Base-by-base conservation (phyloP, 768 basidiomycete species). In the Lentinula sp. region DNA sequence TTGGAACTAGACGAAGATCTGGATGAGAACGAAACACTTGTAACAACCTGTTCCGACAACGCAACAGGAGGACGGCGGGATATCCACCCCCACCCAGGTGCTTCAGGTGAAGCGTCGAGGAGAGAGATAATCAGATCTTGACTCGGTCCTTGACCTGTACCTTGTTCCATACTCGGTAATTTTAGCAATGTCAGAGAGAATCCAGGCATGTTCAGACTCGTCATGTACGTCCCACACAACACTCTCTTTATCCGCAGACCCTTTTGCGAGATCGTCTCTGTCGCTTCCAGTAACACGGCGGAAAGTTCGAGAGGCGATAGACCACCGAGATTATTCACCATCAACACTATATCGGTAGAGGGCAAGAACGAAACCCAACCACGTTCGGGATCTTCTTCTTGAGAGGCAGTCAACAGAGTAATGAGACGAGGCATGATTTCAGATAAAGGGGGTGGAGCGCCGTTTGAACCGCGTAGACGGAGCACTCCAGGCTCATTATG, bases 321-420 rank as follows among this genome's bases (percentile, higher is more conserved):
- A 2, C 91, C 91, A 21, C 93, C 93, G 18, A 94, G 85, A 69
- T 95, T 95, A 74, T 96, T 96, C 23, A 95, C 83, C 15, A 96
- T 74, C 4, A 95, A 75, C 2, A 93, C 87, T 5, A 95, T 85
- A 35, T 59, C 46, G 23, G 43, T n/a, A 4, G 23, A 21, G 32
- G 16, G 21, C 10, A 77, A 74, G 74, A 91, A 90, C 5, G 85
- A 84, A 4, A 93, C 73, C 73, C 89, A 94, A 1, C 85, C 87
- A 11, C 93, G 82, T 64, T 94, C 93, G 0, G 80, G 76, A 70
- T 95, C 94, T 13, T 60, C 59, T 28, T 60, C 16, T 18, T 76
- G 75, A 18, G 82, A 88, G n/a, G 83, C 88, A 23, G 80, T 86
- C 62, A 94, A 76, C 64, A 90, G 77, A 46, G 85, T 83, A 23